A percentile compares a stretch with the other conserved stretches of the same genome.
These are phyloP conservation scores for Fennellomyces sp. DNA, from an alignment of 371 early-diverging fungal species.

Conservation along the genomic window DNA sequence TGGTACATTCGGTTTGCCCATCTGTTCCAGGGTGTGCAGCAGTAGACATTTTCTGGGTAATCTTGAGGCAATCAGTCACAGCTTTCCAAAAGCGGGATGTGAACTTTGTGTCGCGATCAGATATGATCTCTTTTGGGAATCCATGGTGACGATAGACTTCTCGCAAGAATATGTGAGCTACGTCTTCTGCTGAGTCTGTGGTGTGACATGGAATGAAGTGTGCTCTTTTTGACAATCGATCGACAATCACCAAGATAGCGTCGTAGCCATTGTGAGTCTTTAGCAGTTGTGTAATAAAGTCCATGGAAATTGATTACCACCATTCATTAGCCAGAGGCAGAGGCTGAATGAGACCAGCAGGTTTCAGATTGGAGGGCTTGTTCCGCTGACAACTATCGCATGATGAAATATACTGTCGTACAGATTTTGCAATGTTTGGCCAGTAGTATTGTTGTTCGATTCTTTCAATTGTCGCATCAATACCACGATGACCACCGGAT, in stretches of 20 bases:
- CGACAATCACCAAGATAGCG: conserved; percentile 49
- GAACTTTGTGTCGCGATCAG: conserved; percentile 50
- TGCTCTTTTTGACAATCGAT: conserved; percentile 46
- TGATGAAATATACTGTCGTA: conserved; percentile 30
- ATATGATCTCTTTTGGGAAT: conserved; percentile 39
- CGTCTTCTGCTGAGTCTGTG: conserved; percentile 12
- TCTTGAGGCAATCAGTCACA: conserved; percentile 7
- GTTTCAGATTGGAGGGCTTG: conserved; percentile 24
- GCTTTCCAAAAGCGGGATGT: conserved; percentile 40
- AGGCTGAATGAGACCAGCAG: neutral
- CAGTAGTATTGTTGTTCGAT: conserved; percentile 39
- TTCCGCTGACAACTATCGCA: conserved; percentile 45
- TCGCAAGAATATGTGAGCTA: conserved; percentile 29
- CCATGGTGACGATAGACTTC: conserved; percentile 44
- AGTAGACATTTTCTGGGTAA: neutral
- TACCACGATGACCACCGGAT: conserved; percentile 50
- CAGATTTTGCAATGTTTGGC: conserved; percentile 35
- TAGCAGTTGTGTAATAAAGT: neutral
- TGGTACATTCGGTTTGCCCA: conserved; percentile 1
- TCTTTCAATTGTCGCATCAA: conserved; percentile 35
- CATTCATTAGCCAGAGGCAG: neutral
- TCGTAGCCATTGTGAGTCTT: conserved; percentile 16
- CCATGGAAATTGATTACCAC: neutral
- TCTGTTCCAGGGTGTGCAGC: neutral
- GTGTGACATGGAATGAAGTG: conserved; percentile 40